These are phyloP conservation scores for Agrocybe chaxingu DNA, from an alignment of 768 basidiomycete species.

Conservation along the genomic window DNA sequence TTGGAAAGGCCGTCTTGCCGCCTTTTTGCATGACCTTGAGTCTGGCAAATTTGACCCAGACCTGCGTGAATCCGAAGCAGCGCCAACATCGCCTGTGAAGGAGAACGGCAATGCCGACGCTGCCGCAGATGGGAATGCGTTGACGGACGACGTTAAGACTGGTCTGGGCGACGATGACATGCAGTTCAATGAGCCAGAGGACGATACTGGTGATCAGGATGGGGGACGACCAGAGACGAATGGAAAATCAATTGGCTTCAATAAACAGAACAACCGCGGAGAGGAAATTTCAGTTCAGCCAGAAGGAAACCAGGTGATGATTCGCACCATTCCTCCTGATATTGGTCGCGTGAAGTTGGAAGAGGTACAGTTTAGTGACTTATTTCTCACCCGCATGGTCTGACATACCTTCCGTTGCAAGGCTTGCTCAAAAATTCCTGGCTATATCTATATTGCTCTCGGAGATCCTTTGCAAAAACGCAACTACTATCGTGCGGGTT, in stretches of 20 bases:
- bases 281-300: slow-evolving; percentile 71
- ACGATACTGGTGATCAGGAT: slow-evolving; percentile 64
- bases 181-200: slow-evolving; percentile 72
- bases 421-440: slow-evolving; percentile 75
- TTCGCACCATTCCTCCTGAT: slow-evolving; percentile 91
- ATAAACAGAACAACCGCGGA: slow-evolving; percentile 52
- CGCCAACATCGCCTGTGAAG: slow-evolving; percentile 48
- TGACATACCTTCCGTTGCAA: slow-evolving; percentile 26
- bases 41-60: slow-evolving; percentile 84
- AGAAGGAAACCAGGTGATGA: slow-evolving; percentile 90
- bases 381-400: background rate
- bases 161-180: slow-evolving; percentile 64
- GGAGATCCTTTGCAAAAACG: slow-evolving; percentile 92
- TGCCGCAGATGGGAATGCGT: slow-evolving; percentile 38
- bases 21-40: slow-evolving; percentile 79
- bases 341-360: slow-evolving; percentile 88
- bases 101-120: slow-evolving; percentile 45
- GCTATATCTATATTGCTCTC: slow-evolving; percentile 85
- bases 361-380: slow-evolving; percentile 49
- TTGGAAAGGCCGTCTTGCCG: slow-evolving; percentile 70
- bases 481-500: slow-evolving; percentile 92
- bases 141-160: slow-evolving; percentile 48
- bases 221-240: slow-evolving; percentile 52
- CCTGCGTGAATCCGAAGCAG: slow-evolving; percentile 57
- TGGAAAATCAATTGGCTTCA: slow-evolving; percentile 46